Evolutionary conservation across 1,284 basidiomycete species (phyloP).

Genomic region (Schizophyllum commune): DNA sequence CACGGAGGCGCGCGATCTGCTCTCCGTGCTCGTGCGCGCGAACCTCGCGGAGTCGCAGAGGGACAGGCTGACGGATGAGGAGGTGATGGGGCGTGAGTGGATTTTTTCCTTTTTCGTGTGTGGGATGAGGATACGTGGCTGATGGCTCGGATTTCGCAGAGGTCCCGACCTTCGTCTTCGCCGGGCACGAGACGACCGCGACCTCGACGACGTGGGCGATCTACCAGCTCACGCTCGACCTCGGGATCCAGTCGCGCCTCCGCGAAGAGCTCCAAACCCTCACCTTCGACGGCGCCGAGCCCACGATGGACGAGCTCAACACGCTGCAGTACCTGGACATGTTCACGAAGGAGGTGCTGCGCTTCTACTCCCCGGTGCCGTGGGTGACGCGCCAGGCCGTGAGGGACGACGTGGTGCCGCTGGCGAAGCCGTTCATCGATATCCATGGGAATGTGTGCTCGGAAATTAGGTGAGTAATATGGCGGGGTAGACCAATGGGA

Average conservation of each 20-base stretch:
- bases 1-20: constrained; percentile 32
- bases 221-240: constrained; percentile 49
- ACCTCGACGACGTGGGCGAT: constrained; percentile 55
- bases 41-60: constrained; percentile 58
- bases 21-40: constrained; percentile 52
- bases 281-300: constrained; percentile 36
- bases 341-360: constrained; percentile 63
- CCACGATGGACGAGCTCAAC: constrained; percentile 55
- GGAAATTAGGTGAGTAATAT: constrained; percentile 23
- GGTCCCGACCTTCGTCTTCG: constrained; percentile 53
- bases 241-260: constrained; percentile 55
- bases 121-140: too few species aligned
- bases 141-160: too few species aligned
- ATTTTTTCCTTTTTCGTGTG: constrained; percentile 14
- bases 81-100: constrained; percentile 65
- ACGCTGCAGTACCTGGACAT: constrained; percentile 53
- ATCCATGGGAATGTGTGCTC: constrained; percentile 28
- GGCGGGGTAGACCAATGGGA: too few species aligned
- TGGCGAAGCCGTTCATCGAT: constrained; percentile 35
- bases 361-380: constrained; percentile 57
- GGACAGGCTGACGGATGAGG: constrained; percentile 57
- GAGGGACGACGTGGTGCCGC: constrained; percentile 53
- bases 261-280: constrained; percentile 52
- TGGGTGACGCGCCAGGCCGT: constrained; percentile 41
- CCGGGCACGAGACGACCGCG: constrained; percentile 78